Percentiles rank a stretch among this genome's conserved stretches.
Evolutionary conservation across 352 stramenopile species (phyloP).

Genomic region (Plasmopara halstedii): DNA sequence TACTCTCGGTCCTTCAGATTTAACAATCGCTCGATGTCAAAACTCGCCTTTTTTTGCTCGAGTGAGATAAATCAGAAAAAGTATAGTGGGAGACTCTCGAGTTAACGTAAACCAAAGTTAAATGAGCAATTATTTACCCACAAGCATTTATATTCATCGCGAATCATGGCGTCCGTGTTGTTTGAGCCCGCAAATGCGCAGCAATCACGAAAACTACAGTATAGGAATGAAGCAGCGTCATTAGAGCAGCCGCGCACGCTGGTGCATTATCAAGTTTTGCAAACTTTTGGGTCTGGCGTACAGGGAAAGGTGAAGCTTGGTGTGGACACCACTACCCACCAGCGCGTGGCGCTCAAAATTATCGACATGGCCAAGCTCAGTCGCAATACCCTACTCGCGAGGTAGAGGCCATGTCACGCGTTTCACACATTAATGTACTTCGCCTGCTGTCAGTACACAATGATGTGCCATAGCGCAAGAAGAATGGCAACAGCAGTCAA

Average conservation of each 20-base stretch:
- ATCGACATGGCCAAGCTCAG: conserved; percentile 80
- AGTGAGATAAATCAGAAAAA: too few species aligned
- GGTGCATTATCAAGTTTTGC: conserved; percentile 64
- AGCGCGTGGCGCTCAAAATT: conserved; percentile 88
- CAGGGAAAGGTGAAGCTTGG: conserved; percentile 88
- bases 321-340: conserved; percentile 62
- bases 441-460: conserved; percentile 68
- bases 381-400: conserved; percentile 80
- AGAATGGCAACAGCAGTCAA: conserved; percentile 60
- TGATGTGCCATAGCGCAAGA: conserved; percentile 67
- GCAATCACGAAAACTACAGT: conserved; percentile 6
- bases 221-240: conserved; percentile 1
- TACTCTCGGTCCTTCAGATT: too few species aligned
- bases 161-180: conserved; percentile 28
- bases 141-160: too few species aligned
- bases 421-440: conserved; percentile 78
- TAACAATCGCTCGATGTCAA: too few species aligned
- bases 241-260: conserved; percentile 42
- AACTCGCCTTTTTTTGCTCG: too few species aligned
- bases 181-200: conserved; percentile 11
- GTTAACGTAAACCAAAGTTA: too few species aligned
- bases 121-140: too few species aligned
- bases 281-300: conserved; percentile 74
- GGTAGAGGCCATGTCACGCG: conserved; percentile 84
- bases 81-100: too few species aligned